Base-by-base conservation (phyloP, 2,329 filamentous ascomycete genomes). In the Podosphaera leucotricha region DNA sequence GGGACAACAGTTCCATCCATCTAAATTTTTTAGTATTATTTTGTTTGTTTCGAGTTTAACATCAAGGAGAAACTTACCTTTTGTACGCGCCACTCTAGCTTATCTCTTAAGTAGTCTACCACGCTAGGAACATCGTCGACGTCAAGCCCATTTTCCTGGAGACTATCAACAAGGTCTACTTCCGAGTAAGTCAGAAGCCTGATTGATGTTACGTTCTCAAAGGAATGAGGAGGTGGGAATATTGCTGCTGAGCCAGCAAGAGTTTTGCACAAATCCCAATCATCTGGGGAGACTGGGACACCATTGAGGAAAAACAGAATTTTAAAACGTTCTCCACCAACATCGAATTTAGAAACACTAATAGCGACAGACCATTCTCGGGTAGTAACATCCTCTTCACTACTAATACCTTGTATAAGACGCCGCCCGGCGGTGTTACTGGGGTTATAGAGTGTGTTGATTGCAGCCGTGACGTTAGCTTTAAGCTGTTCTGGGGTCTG, bases 391-490 rank as follows among this genome's bases (percentile, higher is more conserved):
- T 43, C 38, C 30, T 24, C 19, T n/a, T 10, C 38, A 6, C 16
- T 38, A 6, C 16, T 22, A 8, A 24, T 15, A 19, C 24, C 24
- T 18, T 16, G 21, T 2, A 36, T 33, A 21, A 33, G 20, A 16
- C 45, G 41, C 13, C 41, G 47, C 36, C 35, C 16, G n/a, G 44
- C 46, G 1, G 43, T 37, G 2, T 40, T 40, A 21, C 22, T 45
- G 0, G 49, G 47, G 26, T 51, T 49, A 50, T 67, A 68, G 55
- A 85, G 58, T 0, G 59, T 64, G 46, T 71, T 65, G 11, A 80
- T 68, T 6, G 74, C 68, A 0, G 71, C 67, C 33, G 72, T 67
- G 26, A 83, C 64, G 51, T 78, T 77, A 46, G 68, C 68, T 26
- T 67, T 65, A 38, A 83, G 20, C 33, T 75, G 64, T 11, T 43